These are phyloP conservation scores for Harringtonia aguacate DNA, from an alignment of 2,329 filamentous ascomycete genomes.

Conservation along the genomic window DNA sequence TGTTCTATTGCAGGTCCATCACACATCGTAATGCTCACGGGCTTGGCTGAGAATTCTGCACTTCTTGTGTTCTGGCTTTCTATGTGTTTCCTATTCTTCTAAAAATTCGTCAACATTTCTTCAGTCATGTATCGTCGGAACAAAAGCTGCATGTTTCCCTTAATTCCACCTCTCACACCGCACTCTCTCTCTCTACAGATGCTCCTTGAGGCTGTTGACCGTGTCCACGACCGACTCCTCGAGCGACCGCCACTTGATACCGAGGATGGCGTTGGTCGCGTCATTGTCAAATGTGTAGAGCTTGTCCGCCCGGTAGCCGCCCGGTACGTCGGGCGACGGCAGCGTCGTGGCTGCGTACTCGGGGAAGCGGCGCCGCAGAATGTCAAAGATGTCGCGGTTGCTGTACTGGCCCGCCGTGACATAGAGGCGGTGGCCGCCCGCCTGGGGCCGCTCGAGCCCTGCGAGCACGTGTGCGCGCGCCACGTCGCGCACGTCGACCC, in stretches of 20 bases:
- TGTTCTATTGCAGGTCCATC: too few species aligned
- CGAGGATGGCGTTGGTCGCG: slow-evolving; percentile 47
- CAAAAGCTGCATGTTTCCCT: too few species aligned
- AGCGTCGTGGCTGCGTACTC: slow-evolving; percentile 36
- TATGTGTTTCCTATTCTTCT: too few species aligned
- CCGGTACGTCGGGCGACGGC: slow-evolving; percentile 31
- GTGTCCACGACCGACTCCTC: slow-evolving; percentile 54
- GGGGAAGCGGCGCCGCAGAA: slow-evolving; percentile 36
- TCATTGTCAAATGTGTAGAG: slow-evolving; percentile 47
- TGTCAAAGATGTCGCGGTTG: slow-evolving; percentile 32
- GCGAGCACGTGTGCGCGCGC: slow-evolving; percentile 42
- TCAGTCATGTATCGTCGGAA: too few species aligned
- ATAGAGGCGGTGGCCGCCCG: slow-evolving; percentile 40
- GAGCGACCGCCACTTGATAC: slow-evolving; percentile 49
- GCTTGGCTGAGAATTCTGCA: too few species aligned
- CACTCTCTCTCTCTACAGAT: too few species aligned
- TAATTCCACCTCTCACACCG: too few species aligned
- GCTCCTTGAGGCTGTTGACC: slow-evolving; percentile 47
- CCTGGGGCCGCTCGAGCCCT: slow-evolving; percentile 32
- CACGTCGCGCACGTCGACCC: slow-evolving; percentile 47
- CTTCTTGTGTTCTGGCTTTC: too few species aligned
- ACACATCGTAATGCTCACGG: too few species aligned
- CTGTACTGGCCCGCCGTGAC: slow-evolving; percentile 34
- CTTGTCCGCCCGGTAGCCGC: slow-evolving; percentile 30
- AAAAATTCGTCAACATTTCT: too few species aligned